A percentile compares a stretch with the other conserved stretches of the same genome.
phyloP scores from a whole-genome alignment of 805 yeast species.

The Lipomyces mesembrius region DNA sequence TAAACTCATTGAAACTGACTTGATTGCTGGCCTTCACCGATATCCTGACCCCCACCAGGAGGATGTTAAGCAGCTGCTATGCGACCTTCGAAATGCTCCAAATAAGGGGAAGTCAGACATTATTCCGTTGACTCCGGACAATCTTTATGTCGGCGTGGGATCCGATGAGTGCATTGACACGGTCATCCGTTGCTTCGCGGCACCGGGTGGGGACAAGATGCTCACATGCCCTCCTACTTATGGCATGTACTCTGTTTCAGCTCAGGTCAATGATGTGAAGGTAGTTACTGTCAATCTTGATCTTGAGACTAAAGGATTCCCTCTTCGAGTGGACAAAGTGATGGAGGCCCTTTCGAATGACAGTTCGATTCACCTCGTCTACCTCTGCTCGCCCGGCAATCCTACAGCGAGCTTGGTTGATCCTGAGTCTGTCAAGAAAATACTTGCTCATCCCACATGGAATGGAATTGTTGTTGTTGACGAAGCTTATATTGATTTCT shows the following conservation, averaged over 20 bases:
- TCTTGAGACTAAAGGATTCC: slow-evolving; percentile 58
- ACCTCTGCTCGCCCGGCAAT: slow-evolving; percentile 94
- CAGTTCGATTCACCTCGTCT: slow-evolving; percentile 68
- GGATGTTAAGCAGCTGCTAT: slow-evolving; percentile 70
- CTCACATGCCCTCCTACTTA: slow-evolving; percentile 93
- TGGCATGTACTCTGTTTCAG: slow-evolving; percentile 94
- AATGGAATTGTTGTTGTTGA: slow-evolving; percentile 80
- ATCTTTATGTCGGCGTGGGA: slow-evolving; percentile 92
- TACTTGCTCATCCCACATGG: slow-evolving; percentile 58
- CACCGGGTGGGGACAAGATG: slow-evolving; percentile 81
- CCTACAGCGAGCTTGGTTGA: slow-evolving; percentile 80
- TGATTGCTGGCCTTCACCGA: slow-evolving; percentile 68
- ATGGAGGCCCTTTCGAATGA: slow-evolving; percentile 59
- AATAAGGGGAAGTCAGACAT: slow-evolving; percentile 42
- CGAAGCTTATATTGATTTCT: slow-evolving; percentile 93
- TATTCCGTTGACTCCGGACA: slow-evolving; percentile 58
- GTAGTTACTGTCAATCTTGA: slow-evolving; percentile 75
- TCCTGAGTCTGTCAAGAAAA: slow-evolving; percentile 53
- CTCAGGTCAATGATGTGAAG: slow-evolving; percentile 84
- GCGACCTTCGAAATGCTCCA: slow-evolving; percentile 68
- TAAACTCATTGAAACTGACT: slow-evolving; percentile 53
- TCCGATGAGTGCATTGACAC: slow-evolving; percentile 96
- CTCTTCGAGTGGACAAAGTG: slow-evolving; percentile 62
- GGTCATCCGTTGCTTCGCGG: slow-evolving; percentile 79
- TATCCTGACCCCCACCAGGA: slow-evolving; percentile 97